phyloP scores from a whole-genome alignment of 352 stramenopile species.

The Pythium folliculosum region DNA sequence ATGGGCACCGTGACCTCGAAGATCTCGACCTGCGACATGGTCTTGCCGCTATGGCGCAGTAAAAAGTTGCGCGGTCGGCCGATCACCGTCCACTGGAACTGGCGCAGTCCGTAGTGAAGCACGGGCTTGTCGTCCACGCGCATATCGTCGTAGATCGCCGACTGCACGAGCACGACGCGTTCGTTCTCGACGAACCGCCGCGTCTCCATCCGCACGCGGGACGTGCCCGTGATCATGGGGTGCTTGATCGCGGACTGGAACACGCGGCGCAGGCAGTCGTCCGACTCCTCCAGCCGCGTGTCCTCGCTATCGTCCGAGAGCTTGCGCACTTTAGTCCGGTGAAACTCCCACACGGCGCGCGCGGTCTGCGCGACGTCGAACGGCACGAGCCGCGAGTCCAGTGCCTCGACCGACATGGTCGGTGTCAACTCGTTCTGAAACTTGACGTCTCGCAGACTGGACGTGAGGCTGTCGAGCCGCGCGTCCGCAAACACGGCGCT shows the following conservation, averaged over 20 bases:
- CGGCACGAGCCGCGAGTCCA: constrained; percentile 23
- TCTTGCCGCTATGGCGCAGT: constrained; percentile 12
- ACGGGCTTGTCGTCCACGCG: constrained; percentile 1
- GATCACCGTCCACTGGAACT: constrained; percentile 27
- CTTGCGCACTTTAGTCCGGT: constrained; percentile 18
- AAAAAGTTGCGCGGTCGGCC: constrained; percentile 11
- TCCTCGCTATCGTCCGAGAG: background rate
- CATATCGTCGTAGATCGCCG: constrained; percentile 16
- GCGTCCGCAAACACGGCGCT: constrained; percentile 17
- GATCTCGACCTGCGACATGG: constrained; percentile 20
- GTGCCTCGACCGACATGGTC: constrained; percentile 21
- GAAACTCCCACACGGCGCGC: constrained; percentile 23
- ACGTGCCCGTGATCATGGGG: background rate
- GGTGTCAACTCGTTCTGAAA: constrained; percentile 18
- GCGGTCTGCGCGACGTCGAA: constrained; percentile 20
- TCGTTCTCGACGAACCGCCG: constrained; percentile 14
- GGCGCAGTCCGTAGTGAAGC: constrained; percentile 11
- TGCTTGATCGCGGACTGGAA: constrained; percentile 15
- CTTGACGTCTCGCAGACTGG: constrained; percentile 17
- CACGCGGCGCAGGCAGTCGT: constrained; percentile 17
- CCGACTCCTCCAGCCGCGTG: constrained; percentile 14
- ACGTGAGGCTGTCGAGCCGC: constrained; percentile 9
- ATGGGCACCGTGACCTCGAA: constrained; percentile 23
- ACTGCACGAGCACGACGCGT: constrained; percentile 22
- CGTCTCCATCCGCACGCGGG: constrained; percentile 22